Conservation (phyloP, 2,329 filamentous ascomycete genomes). For the Epichloe aotearoae region DNA sequence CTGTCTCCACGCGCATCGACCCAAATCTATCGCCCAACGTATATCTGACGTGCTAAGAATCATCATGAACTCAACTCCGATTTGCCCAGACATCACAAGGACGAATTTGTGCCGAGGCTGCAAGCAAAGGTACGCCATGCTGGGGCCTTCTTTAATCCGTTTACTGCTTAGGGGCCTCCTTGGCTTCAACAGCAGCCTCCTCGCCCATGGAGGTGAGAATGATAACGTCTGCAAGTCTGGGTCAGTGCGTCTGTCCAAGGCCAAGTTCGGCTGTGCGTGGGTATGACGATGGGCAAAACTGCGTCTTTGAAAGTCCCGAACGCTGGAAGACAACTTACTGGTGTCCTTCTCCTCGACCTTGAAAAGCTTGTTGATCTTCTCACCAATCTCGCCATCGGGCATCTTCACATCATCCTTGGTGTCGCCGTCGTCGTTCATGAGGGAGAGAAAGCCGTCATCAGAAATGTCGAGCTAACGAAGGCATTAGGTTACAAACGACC, state of each 20-base stretch:
- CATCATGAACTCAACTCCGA: slow-evolving; percentile 16
- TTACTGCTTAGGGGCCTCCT: slow-evolving; percentile 59
- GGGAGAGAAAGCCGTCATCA: slow-evolving; percentile 87
- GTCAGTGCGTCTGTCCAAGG: not conserved
- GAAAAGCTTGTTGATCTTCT: slow-evolving; percentile 76
- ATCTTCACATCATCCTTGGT: slow-evolving; percentile 93
- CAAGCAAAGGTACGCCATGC: slow-evolving; percentile 13
- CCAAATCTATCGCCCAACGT: slow-evolving; percentile 24
- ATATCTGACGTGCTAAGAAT: slow-evolving; percentile 22
- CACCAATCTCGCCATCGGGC: slow-evolving; percentile 78
- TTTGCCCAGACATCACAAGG: slow-evolving; percentile 14
- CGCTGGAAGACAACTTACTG: slow-evolving; percentile 50
- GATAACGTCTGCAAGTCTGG: slow-evolving; percentile 56
- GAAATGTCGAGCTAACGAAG: slow-evolving; percentile 68
- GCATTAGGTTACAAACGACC: not conserved
- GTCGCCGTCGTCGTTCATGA: slow-evolving; percentile 76
- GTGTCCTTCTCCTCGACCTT: slow-evolving; percentile 76
- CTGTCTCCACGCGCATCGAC: slow-evolving; percentile 26
- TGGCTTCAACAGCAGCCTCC: slow-evolving; percentile 81
- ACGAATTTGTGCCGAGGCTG: slow-evolving; percentile 12
- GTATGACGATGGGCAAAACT: not conserved
- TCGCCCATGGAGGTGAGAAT: slow-evolving; percentile 95
- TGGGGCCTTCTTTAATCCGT: slow-evolving; percentile 7
- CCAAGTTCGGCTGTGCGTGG: not conserved
- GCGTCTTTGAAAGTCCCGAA: not conserved